Evolutionary conservation across 805 yeast genomes (phyloP).

Genomic region (Candida germanica): DNA sequence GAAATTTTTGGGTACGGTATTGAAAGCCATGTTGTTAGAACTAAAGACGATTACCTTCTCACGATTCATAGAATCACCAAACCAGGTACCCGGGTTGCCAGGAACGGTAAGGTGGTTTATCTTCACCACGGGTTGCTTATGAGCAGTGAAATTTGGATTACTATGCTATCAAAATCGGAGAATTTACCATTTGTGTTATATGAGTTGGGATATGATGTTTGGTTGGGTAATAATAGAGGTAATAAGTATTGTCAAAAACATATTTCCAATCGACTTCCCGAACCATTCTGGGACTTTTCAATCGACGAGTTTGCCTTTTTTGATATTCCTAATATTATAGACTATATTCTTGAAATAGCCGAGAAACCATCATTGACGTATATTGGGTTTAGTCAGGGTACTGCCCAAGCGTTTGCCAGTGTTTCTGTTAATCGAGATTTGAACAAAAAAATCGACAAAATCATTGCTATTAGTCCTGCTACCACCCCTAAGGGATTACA

Average conservation of each 20-base stretch:
- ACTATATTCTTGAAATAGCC: conserved; percentile 61
- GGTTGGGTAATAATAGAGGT: conserved; percentile 63
- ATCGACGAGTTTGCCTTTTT: conserved; percentile 88
- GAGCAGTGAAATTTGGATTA: conserved; percentile 77
- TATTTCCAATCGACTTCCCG: conserved; percentile 27
- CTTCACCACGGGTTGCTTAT: conserved; percentile 90
- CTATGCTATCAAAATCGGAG: conserved; percentile 36
- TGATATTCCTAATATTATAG: conserved; percentile 83
- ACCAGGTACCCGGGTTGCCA: conserved; percentile 5
- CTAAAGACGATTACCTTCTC: conserved; percentile 73
- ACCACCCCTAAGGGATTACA: conserved; percentile 85
- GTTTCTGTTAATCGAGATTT: conserved; percentile 62
- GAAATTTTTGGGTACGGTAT: conserved; percentile 62
- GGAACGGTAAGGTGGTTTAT: conserved; percentile 54
- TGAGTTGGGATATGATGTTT: conserved; percentile 87
- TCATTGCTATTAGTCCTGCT: conserved; percentile 90
- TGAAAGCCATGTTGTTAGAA: conserved; percentile 74
- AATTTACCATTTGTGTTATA: conserved; percentile 71
- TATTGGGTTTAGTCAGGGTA: conserved; percentile 91
- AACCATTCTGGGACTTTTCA: conserved; percentile 83
- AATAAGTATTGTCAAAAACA: conserved; percentile 91
- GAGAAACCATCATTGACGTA: conserved; percentile 48
- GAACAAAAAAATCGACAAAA: conserved; percentile 50
- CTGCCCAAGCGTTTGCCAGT: conserved; percentile 89
- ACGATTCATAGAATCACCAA: conserved; percentile 63